Conservation (phyloP, 1,139 yeast genomes). For the Geotrichum carabidarum region DNA sequence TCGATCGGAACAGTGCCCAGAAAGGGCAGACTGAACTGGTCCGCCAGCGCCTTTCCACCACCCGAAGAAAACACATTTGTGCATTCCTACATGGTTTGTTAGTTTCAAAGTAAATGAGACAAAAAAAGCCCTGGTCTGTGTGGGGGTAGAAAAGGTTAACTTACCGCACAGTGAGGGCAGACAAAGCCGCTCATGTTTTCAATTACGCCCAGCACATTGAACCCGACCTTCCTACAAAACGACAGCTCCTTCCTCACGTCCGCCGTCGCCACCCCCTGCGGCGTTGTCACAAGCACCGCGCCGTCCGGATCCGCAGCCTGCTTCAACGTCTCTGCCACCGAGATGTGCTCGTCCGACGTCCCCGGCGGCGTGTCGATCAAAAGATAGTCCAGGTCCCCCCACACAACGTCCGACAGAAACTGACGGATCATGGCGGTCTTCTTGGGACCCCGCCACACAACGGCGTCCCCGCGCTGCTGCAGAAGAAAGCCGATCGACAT, state of each 20-base stretch:
- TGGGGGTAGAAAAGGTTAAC: neutral
- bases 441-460: conserved; percentile 98
- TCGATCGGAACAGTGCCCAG: conserved; percentile 90
- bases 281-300: conserved; percentile 91
- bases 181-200: conserved; percentile 97
- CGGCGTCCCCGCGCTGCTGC: conserved; percentile 78
- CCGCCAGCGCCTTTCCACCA: conserved; percentile 77
- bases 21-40: conserved; percentile 55
- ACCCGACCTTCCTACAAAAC: conserved; percentile 81
- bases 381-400: conserved; percentile 81
- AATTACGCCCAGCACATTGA: conserved; percentile 75
- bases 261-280: conserved; percentile 86
- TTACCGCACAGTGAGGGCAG: conserved; percentile 75
- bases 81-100: conserved; percentile 41
- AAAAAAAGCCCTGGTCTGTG: neutral
- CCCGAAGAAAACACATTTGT: conserved; percentile 90
- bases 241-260: conserved; percentile 94
- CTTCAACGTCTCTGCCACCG: conserved; percentile 85
- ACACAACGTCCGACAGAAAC: conserved; percentile 79
- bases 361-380: conserved; percentile 98
- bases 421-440: conserved; percentile 97
- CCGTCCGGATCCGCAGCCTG: conserved; percentile 78
- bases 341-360: conserved; percentile 95
- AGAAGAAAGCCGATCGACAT: conserved; percentile 91
- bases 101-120: neutral